Base-by-base conservation (phyloP, 768 basidiomycete genomes). In the Pleurotus giganteus region DNA sequence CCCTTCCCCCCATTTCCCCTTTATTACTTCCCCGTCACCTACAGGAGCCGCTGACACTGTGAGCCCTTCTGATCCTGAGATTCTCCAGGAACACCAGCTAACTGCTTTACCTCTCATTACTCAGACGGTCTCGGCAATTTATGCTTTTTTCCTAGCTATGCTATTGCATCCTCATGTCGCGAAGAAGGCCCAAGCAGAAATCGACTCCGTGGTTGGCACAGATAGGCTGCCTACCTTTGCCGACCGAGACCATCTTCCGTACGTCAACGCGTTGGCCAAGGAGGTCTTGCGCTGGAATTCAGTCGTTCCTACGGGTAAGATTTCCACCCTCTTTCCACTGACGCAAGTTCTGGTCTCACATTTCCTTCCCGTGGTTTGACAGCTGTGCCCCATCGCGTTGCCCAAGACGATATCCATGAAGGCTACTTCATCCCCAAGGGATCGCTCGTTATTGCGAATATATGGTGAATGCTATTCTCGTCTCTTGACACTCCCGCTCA, bases 371-470 rank as follows among this genome's bases (percentile, higher is more conserved):
- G 31, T 59, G 46, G 12, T 13, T 24, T 17, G 12, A 17, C 31
- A 82, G 80, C 74, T 23, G 71, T 81, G 6, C 76, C 84, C 9
- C 85, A 86, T 62, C 75, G 81, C 13, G 77, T 71, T 7, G 77
- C 69, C n/a, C 73, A 83, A 60, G 83, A 86, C 55, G 85, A 86
- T 53, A 64, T 84, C 4, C 82, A 86, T 47, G 73, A 83, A 42
- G 84, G 84, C 4, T 81, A 82, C 66, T 77, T 77, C 36, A 82
- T 86, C 49, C 85, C 85, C 7, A 79, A 85, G 56, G 82, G 81
- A 12, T 67, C 81, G 4, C 64, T 82, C 36, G 69, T 83, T 6
- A 74, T 83, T 47, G 69, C 74, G 9, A 84, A 84, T 58, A 70
- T 82, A 54, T 79, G 78, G 79, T 79, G 52, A 51, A 23, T 29